phyloP scores from a whole-genome alignment of 164 flowering plant species.

The Annona squamosa region DNA sequence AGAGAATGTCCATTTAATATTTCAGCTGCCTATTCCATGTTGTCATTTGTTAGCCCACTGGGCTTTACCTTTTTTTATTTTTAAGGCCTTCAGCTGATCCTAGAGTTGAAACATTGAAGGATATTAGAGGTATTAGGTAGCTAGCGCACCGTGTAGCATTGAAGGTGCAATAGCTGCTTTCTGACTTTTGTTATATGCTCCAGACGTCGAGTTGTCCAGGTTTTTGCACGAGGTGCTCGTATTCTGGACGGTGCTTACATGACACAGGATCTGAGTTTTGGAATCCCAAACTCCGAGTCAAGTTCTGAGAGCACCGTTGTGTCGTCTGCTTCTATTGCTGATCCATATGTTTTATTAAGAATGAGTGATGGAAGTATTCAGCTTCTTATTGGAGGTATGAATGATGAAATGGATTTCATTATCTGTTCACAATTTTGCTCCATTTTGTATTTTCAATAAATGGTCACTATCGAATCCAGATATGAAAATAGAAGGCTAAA shows the following conservation, averaged over 20 bases:
- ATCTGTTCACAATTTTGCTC: background rate
- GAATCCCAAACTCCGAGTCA: slow-evolving; percentile 51
- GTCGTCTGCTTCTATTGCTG: slow-evolving; percentile 76
- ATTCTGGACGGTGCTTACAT: slow-evolving; percentile 92
- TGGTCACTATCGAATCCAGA: background rate
- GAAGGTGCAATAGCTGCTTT: background rate
- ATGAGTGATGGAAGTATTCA: slow-evolving; percentile 92
- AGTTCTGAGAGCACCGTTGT: slow-evolving; percentile 49
- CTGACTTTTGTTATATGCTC: background rate
- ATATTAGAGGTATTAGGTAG: background rate
- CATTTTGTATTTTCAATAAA: background rate
- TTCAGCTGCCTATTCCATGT: background rate
- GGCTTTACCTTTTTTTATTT: background rate
- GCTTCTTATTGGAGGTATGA: slow-evolving; percentile 95
- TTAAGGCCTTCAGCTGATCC: background rate
- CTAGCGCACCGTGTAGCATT: background rate
- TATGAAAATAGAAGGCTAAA: background rate
- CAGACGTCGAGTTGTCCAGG: slow-evolving; percentile 93
- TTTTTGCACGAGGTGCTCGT: slow-evolving; percentile 84
- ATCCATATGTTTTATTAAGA: slow-evolving; percentile 84
- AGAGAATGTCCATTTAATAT: background rate
- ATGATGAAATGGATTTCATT: background rate
- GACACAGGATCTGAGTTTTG: slow-evolving; percentile 81
- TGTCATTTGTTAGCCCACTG: background rate
- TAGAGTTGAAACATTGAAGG: background rate